These are phyloP conservation scores for Fusarium incarnatum DNA, from an alignment of 2,329 filamentous ascomycete species.

Conservation along the genomic window DNA sequence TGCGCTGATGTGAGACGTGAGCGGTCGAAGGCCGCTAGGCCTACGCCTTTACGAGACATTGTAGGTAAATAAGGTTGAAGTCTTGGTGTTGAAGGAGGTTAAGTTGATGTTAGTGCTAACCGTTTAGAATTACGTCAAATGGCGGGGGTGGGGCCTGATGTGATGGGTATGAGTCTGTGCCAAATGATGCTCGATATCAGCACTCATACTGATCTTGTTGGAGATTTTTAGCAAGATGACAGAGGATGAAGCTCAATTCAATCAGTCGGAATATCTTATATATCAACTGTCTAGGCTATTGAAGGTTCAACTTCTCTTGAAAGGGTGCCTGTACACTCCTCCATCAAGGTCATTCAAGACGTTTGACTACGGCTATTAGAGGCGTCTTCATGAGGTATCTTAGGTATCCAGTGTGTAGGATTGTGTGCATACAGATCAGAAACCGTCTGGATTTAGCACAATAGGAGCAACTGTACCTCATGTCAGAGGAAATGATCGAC, in stretches of 20 bases:
- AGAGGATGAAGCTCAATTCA: not conserved
- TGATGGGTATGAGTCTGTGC: not conserved
- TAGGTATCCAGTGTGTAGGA: not conserved
- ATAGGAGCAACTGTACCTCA: not conserved
- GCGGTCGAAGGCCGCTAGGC: constrained; percentile 89
- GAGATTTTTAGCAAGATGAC: not conserved
- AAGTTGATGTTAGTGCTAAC: not conserved
- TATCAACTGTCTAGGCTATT: not conserved
- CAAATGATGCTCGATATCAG: not conserved
- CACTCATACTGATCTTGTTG: not conserved
- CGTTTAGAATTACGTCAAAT: constrained; percentile 38
- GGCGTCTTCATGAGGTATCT: not conserved
- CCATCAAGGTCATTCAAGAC: not conserved
- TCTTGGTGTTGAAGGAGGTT: not conserved
- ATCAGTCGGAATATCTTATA: not conserved
- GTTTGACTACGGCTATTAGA: not conserved
- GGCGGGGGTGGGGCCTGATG: constrained; percentile 25
- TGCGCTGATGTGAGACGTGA: constrained; percentile 86
- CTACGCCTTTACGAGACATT: constrained; percentile 85
- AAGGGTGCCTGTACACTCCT: not conserved
- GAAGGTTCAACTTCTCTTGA: not conserved
- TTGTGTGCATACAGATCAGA: not conserved
- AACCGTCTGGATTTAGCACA: not conserved
- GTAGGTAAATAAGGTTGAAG: not conserved
- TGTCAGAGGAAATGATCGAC: constrained; percentile 9